Evolutionary conservation across 2,329 filamentous ascomycete genomes (phyloP).

Genomic region (Mariannaea sp.): DNA sequence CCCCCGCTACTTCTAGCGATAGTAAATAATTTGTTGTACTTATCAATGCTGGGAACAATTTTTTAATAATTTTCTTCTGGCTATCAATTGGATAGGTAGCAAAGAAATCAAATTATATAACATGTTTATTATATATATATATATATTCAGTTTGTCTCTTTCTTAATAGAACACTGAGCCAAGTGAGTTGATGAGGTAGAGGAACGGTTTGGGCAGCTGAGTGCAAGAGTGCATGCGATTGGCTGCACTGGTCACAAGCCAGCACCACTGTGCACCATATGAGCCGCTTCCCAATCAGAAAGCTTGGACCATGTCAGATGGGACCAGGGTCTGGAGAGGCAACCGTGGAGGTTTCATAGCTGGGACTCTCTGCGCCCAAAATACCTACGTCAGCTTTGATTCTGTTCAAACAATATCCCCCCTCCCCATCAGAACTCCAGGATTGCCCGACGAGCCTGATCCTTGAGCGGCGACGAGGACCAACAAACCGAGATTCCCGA

Average conservation of each 20-base stretch:
- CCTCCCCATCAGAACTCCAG: background rate
- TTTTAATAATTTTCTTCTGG: no score
- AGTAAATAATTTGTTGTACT: conserved; percentile 4
- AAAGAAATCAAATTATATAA: no score
- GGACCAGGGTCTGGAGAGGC: conserved; percentile 37
- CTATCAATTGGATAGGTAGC: no score
- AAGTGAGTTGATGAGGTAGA: no score
- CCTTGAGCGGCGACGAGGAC: background rate
- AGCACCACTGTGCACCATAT: no score
- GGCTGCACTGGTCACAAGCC: no score
- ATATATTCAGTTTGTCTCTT: no score
- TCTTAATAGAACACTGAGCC: no score
- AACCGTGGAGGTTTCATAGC: conserved; percentile 40
- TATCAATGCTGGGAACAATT: no score
- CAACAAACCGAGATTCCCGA: background rate
- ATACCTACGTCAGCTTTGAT: conserved; percentile 36
- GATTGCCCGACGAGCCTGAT: background rate
- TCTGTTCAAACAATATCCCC: conserved; percentile 23
- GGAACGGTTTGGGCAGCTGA: no score
- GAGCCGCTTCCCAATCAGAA: conserved; percentile 13
- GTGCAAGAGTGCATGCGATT: conserved; percentile 27
- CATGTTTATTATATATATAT: no score
- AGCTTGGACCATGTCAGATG: conserved; percentile 35
- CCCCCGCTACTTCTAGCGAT: conserved; percentile 14
- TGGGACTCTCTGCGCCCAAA: background rate